These are phyloP conservation scores for Pleomassaria siparia DNA, from an alignment of 2,329 filamentous ascomycete genomes.

Conservation along the genomic window DNA sequence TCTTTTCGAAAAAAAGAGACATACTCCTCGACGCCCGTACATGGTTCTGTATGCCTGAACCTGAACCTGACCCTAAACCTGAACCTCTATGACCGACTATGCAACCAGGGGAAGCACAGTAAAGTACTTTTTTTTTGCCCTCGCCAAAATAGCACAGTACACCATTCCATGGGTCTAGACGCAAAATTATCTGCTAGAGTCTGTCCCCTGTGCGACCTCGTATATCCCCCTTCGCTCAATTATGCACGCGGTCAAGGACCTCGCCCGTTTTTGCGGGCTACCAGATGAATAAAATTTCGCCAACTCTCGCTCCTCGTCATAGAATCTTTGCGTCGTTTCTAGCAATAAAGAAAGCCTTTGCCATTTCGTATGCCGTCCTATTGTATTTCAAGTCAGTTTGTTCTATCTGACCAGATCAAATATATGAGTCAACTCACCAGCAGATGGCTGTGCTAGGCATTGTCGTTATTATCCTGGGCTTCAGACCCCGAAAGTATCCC, in stretches of 20 bases:
- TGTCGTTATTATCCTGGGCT: conserved; percentile 88
- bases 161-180: conserved; percentile 19
- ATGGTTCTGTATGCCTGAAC: conserved; percentile 26
- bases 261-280: neutral
- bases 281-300: neutral
- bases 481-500: conserved; percentile 92
- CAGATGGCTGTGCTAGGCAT: conserved; percentile 99
- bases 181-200: conserved; percentile 8
- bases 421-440: conserved; percentile 62
- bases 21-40: conserved; percentile 29
- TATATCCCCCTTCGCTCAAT: neutral
- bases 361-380: conserved; percentile 68
- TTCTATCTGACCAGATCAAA: neutral
- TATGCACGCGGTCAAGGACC: neutral
- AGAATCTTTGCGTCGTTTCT: conserved; percentile 27
- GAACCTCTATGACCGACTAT: conserved; percentile 34
- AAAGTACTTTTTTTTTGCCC: conserved; percentile 16
- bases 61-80: no score
- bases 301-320: neutral
- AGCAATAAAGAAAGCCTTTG: conserved; percentile 66
- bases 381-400: conserved; percentile 14
- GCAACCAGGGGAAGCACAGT: conserved; percentile 23
- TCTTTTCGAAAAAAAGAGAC: conserved; percentile 24
- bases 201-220: neutral
- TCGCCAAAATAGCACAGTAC: conserved; percentile 17